Percentiles rank a stretch among this genome's conserved stretches.
These are phyloP conservation scores for Ormosia emarginata DNA, from an alignment of 306 rosid species.

Conservation along the genomic window DNA sequence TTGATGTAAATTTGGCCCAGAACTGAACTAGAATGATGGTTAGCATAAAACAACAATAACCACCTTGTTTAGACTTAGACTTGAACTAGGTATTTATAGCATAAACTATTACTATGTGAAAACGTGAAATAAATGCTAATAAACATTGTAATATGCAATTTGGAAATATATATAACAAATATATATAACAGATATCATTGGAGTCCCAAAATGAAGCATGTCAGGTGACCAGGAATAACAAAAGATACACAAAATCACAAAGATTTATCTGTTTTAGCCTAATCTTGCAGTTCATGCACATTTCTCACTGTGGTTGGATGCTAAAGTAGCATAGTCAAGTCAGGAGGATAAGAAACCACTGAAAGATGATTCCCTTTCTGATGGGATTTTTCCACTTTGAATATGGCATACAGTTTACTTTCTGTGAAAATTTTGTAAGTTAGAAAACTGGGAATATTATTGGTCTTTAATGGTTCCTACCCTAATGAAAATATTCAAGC, in stretches of 20 bases:
- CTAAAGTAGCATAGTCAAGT: neutral
- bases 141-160: neutral
- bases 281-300: neutral
- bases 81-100: neutral
- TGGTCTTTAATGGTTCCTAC: neutral
- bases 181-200: neutral
- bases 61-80: neutral
- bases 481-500: neutral
- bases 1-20: neutral
- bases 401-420: neutral
- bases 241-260: neutral
- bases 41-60: neutral
- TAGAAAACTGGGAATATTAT: neutral
- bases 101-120: neutral
- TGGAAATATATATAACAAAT: neutral
- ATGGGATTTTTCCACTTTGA: neutral
- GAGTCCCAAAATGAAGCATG: neutral
- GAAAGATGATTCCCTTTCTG: neutral
- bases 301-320: neutral
- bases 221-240: neutral
- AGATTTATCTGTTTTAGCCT: neutral
- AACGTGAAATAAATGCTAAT: neutral
- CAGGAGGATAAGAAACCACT: neutral
- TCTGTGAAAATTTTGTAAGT: neutral
- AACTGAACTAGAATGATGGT: neutral